phyloP scores from a whole-genome alignment of 352 stramenopile genomes.

The Vaucheria bursata region DNA sequence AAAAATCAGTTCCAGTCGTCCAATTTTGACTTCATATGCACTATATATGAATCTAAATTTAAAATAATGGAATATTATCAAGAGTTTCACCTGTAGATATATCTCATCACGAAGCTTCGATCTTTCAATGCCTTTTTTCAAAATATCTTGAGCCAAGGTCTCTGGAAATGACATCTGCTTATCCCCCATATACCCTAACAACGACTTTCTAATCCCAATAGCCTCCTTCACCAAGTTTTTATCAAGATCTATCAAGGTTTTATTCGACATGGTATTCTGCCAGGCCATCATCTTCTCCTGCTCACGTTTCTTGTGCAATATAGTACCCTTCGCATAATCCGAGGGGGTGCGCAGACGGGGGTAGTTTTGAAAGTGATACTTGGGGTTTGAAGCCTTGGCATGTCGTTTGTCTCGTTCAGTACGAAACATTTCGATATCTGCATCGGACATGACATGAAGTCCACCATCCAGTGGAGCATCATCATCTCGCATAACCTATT shows the following conservation, averaged over 20 bases:
- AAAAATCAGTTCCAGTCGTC: no score
- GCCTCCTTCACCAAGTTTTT: slow-evolving; percentile 54
- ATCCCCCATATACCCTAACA: slow-evolving; percentile 86
- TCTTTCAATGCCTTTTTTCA: slow-evolving; percentile 76
- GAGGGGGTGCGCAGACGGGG: slow-evolving; percentile 50
- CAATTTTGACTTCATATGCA: no score
- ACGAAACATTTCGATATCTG: slow-evolving; percentile 38
- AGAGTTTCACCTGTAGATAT: slow-evolving; percentile 60
- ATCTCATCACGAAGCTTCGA: slow-evolving; percentile 80
- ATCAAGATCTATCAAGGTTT: slow-evolving; percentile 53
- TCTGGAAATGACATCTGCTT: slow-evolving; percentile 82
- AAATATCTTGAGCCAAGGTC: slow-evolving; percentile 81
- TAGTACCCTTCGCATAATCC: slow-evolving; percentile 52
- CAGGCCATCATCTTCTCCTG: slow-evolving; percentile 56
- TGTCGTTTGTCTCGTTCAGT: slow-evolving; percentile 48
- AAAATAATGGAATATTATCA: no score
- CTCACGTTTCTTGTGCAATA: slow-evolving; percentile 53
- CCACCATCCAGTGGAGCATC: slow-evolving; percentile 11
- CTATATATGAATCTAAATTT: no score
- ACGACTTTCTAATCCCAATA: slow-evolving; percentile 76
- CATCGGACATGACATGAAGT: slow-evolving; percentile 6
- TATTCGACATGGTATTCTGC: slow-evolving; percentile 51
- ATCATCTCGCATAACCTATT: slow-evolving; percentile 15
- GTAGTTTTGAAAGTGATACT: slow-evolving; percentile 53
- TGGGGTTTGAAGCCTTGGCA: slow-evolving; percentile 42